Evolutionary conservation across 768 basidiomycete species (phyloP).

Genomic region (Tricholoma hemisulphureum): DNA sequence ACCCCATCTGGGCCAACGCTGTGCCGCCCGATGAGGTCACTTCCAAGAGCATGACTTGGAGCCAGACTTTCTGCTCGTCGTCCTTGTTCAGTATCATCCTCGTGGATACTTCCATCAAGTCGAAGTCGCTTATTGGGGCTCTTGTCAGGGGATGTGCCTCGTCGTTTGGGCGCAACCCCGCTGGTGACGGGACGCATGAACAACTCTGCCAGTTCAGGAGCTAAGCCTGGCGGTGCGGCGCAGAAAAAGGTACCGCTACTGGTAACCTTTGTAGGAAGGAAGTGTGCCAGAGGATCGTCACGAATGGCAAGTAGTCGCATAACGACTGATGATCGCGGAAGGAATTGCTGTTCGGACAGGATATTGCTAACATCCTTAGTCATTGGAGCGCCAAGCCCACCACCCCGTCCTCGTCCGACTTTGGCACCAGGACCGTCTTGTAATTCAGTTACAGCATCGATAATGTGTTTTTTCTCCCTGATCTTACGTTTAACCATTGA

Average conservation of each 20-base stretch:
- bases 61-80: constrained; percentile 67
- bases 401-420: constrained; percentile 53
- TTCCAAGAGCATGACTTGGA: constrained; percentile 56
- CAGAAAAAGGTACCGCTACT: constrained; percentile 74
- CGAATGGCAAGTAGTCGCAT: constrained; percentile 86
- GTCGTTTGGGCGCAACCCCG: constrained; percentile 54
- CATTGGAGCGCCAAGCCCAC: constrained; percentile 52
- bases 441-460: constrained; percentile 88
- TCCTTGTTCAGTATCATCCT: constrained; percentile 68
- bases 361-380: constrained; percentile 64
- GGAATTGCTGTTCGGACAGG: constrained; percentile 75
- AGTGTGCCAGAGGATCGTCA: constrained; percentile 80
- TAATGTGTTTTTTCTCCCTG: constrained; percentile 83
- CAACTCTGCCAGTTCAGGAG: constrained; percentile 76
- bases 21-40: constrained; percentile 52
- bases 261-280: constrained; percentile 78
- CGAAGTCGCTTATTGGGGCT: constrained; percentile 61
- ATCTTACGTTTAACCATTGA: constrained; percentile 48
- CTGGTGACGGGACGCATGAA: constrained; percentile 75
- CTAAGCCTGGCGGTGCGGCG: constrained; percentile 81
- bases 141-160: constrained; percentile 55
- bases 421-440: constrained; percentile 57
- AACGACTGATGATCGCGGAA: constrained; percentile 80
- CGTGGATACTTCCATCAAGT: constrained; percentile 48
- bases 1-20: constrained; percentile 56